Conservation (phyloP, 805 yeast species). For the Teunomyces funiuensis region DNA sequence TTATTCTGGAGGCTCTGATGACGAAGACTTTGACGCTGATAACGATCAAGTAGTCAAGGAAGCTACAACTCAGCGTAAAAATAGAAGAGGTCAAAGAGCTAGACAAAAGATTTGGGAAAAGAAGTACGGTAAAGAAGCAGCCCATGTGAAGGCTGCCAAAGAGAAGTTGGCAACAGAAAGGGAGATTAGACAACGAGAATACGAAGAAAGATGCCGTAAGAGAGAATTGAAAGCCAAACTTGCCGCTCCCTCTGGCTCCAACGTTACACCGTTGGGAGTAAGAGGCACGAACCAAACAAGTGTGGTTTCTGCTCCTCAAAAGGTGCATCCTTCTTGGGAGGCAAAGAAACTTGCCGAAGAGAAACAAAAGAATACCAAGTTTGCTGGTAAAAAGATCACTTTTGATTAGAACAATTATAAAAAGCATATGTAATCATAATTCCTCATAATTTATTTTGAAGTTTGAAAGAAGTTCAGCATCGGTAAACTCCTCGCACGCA, state of each 20-base stretch:
- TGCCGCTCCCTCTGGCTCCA: constrained; percentile 42
- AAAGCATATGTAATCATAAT: constrained; percentile 13
- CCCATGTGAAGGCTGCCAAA: constrained; percentile 71
- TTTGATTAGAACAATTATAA: constrained; percentile 47
- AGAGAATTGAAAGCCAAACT: constrained; percentile 54
- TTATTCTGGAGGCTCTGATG: constrained; percentile 80
- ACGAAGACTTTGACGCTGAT: constrained; percentile 46
- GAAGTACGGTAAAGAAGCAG: constrained; percentile 83
- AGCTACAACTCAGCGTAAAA: constrained; percentile 63
- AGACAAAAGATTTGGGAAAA: constrained; percentile 95
- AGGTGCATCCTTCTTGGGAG: constrained; percentile 95
- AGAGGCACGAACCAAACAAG: constrained; percentile 17
- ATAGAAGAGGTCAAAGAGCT: constrained; percentile 96
- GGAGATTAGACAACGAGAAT: constrained; percentile 60
- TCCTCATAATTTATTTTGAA: constrained; percentile 27
- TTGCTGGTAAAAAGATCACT: constrained; percentile 80
- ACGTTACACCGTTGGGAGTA: constrained; percentile 39
- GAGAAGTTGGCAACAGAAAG: constrained; percentile 54
- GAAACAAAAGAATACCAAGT: constrained; percentile 60
- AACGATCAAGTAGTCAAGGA: constrained; percentile 51
- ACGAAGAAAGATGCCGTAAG: constrained; percentile 69
- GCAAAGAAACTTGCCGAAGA: constrained; percentile 80
- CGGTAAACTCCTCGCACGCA: constrained; percentile 39
- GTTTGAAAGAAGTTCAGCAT: constrained; percentile 23
- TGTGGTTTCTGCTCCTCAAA: constrained; percentile 7